Percentiles rank a stretch among this genome's conserved stretches.
Conservation (phyloP, 495 filamentous ascomycete genomes). For the Geopyxis carbonaria region DNA sequence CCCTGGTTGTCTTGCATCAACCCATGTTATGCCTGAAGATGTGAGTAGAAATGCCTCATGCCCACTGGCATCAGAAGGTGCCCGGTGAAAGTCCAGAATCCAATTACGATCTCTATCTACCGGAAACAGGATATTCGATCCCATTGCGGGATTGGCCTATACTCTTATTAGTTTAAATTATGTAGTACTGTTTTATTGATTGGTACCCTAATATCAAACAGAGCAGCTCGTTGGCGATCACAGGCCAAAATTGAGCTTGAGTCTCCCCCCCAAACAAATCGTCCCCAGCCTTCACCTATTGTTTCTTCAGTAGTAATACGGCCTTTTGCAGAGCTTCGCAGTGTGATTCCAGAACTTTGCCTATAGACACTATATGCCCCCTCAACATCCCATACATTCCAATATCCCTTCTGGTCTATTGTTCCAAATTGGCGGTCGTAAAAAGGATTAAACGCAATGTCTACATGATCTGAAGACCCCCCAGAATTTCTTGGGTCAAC, state of each 20-base stretch:
- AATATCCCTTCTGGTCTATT: conserved; percentile 53
- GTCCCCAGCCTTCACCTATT: conserved; percentile 10
- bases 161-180: background rate
- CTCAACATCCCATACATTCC: conserved; percentile 59
- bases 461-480: conserved; percentile 35
- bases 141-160: background rate
- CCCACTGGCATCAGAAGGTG: background rate
- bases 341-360: background rate
- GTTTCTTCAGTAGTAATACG: conserved; percentile 6
- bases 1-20: conserved; percentile 10
- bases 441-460: conserved; percentile 67
- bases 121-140: background rate
- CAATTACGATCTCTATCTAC: conserved; percentile 3
- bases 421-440: conserved; percentile 47
- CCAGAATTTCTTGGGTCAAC: background rate
- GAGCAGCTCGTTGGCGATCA: conserved; percentile 11
- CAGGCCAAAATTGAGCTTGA: conserved; percentile 14
- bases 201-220: conserved; percentile 20
- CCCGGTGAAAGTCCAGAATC: conserved; percentile 17
- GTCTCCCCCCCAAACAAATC: conserved; percentile 18
- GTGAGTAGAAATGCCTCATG: conserved; percentile 16
- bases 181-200: background rate
- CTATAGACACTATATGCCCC: conserved; percentile 24
- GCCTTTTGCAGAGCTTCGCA: conserved; percentile 5
- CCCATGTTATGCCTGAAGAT: conserved; percentile 7